Evolutionary conservation across 2,329 filamentous ascomycete genomes (phyloP).

Genomic region (Pseudovirgaria hyperparasitica): DNA sequence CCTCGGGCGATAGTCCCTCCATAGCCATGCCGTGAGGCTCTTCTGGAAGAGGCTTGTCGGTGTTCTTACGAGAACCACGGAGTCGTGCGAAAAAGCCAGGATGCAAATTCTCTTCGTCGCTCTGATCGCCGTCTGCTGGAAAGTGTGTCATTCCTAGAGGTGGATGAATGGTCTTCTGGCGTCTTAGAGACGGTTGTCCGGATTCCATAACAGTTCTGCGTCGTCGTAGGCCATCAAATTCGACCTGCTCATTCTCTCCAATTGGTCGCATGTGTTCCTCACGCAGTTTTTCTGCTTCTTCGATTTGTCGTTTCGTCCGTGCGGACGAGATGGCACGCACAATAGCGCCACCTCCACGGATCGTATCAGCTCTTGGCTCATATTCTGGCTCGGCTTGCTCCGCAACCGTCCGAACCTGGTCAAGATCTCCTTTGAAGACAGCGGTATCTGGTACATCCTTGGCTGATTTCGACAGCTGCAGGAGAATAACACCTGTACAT

Average conservation of each 20-base stretch:
- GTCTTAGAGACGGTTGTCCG: constrained; percentile 26
- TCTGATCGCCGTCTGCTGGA: constrained; percentile 47
- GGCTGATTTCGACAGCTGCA: constrained; percentile 95
- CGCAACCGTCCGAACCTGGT: constrained; percentile 89
- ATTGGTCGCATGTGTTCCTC: constrained; percentile 74
- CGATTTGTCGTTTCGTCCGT: constrained; percentile 64
- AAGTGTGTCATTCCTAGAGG: constrained; percentile 82
- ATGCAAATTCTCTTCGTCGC: constrained; percentile 28
- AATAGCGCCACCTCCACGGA: constrained; percentile 80
- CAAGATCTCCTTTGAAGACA: constrained; percentile 82
- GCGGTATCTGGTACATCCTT: constrained; percentile 93
- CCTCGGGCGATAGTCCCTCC: constrained; percentile 1
- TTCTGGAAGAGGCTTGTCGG: too few species aligned
- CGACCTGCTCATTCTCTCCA: constrained; percentile 65
- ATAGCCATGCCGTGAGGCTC: constrained; percentile 5
- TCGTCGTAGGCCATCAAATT: constrained; percentile 84
- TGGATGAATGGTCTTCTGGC: constrained; percentile 48
- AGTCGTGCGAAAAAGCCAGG: constrained; percentile 34
- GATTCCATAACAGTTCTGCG: constrained; percentile 46
- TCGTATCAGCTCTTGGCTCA: constrained; percentile 91
- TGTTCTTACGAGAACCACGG: constrained; percentile 13
- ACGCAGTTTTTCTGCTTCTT: constrained; percentile 65
- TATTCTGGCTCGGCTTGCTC: constrained; percentile 93
- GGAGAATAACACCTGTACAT: constrained; percentile 77
- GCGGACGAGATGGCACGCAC: constrained; percentile 67